These are phyloP conservation scores for Stachybotrys echinatus DNA, from an alignment of 2,329 filamentous ascomycete genomes.

Conservation along the genomic window DNA sequence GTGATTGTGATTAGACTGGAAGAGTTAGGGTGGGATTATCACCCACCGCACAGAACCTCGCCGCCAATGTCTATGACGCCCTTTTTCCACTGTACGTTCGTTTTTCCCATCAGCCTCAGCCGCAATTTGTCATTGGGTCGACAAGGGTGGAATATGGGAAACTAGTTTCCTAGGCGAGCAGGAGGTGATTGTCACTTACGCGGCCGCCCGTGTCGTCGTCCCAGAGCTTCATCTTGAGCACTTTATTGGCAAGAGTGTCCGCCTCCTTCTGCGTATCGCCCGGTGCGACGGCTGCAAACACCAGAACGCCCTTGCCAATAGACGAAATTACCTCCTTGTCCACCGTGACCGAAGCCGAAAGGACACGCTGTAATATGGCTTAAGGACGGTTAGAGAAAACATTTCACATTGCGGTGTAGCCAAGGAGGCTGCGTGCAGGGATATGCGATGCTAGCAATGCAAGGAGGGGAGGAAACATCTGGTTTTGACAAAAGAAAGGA, in stretches of 20 bases:
- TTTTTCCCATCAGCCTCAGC: background rate
- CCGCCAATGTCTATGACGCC: conserved; percentile 84
- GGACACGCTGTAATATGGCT: conserved; percentile 91
- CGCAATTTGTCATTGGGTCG: conserved; percentile 2
- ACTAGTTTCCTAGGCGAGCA: conserved; percentile 13
- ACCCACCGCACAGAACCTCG: conserved; percentile 85
- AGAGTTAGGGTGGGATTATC: background rate
- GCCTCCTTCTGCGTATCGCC: conserved; percentile 87
- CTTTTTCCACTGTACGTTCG: conserved; percentile 69
- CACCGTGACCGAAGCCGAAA: conserved; percentile 93
- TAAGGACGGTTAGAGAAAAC: conserved; percentile 7
- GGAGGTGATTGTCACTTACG: conserved; percentile 30
- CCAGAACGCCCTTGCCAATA: conserved; percentile 83
- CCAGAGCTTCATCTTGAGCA: conserved; percentile 89
- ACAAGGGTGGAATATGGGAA: background rate
- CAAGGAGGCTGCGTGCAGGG: too few species aligned
- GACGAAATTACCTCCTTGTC: conserved; percentile 85
- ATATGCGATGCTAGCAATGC: too few species aligned
- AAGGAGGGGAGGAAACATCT: background rate
- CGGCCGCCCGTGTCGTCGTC: conserved; percentile 69
- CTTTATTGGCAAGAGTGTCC: conserved; percentile 75
- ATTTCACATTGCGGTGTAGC: too few species aligned
- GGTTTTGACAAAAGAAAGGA: background rate
- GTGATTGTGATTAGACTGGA: background rate
- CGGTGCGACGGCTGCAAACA: conserved; percentile 86